Evolutionary conservation across 2,329 filamentous ascomycete species (phyloP).

Genomic region (Zalaria obscura): DNA sequence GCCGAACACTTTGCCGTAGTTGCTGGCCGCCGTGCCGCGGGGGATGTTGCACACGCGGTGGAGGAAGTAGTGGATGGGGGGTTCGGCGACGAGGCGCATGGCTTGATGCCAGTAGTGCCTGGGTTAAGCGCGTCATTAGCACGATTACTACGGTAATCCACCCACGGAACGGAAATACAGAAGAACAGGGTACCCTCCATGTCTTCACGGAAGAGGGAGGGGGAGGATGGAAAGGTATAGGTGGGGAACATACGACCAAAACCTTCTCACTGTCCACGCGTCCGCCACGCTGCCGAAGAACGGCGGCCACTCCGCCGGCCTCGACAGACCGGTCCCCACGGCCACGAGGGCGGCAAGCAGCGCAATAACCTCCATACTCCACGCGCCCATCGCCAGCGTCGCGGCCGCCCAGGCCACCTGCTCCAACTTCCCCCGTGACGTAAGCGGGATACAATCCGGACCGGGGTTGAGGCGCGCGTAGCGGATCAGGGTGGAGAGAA

Average conservation of each 20-base stretch:
- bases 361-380: not conserved
- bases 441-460: not conserved
- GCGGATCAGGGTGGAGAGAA: not conserved
- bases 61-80: not conserved
- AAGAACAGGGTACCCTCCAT: not conserved
- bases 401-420: not conserved
- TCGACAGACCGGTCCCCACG: not conserved
- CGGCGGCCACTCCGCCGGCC: not conserved
- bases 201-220: not conserved
- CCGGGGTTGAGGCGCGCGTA: not conserved
- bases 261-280: not conserved
- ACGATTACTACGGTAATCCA: not conserved
- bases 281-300: not conserved
- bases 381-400: not conserved
- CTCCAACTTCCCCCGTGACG: not conserved
- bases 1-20: not conserved
- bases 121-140: not conserved
- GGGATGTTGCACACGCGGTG: not conserved
- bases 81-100: not conserved
- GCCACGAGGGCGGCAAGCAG: not conserved
- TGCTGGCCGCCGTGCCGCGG: not conserved
- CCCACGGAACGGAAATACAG: not conserved
- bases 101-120: not conserved
- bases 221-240: no score
- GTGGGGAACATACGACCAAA: not conserved